Conservation (phyloP, 179 eudicot species). For the Gypsophila paniculata region DNA sequence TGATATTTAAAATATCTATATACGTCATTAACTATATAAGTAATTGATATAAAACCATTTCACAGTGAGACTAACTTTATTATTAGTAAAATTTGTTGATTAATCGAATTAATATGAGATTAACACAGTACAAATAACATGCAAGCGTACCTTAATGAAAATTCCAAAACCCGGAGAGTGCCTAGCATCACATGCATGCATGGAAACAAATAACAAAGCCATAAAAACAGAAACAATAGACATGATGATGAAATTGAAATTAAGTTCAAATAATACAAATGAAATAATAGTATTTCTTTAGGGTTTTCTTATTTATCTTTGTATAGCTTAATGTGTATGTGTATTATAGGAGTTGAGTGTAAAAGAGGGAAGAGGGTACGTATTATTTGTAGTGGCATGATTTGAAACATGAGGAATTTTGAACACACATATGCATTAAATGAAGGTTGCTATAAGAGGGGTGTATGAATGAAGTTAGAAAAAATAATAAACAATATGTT, state of each 20-base stretch:
- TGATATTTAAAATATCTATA: too few relatives aligned
- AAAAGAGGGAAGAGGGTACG: neutral
- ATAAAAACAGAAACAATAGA: constrained; percentile 26
- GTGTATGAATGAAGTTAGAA: neutral
- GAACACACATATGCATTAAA: constrained; percentile 29
- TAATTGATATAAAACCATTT: too few relatives aligned
- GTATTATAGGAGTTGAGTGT: constrained; percentile 3
- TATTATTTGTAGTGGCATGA: constrained; percentile 4
- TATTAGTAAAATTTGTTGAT: too few relatives aligned
- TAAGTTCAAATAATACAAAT: too few relatives aligned
- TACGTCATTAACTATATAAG: too few relatives aligned
- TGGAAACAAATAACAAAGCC: constrained; percentile 28
- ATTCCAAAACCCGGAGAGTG: constrained; percentile 26
- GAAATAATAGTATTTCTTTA: neutral
- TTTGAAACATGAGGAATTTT: constrained; percentile 3
- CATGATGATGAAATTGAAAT: constrained; percentile 23
- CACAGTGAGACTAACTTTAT: too few relatives aligned
- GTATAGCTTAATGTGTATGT: neutral
- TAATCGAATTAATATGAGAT: too few relatives aligned
- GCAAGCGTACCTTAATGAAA: constrained; percentile 33
- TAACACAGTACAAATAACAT: too few relatives aligned
- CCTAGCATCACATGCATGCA: constrained; percentile 55
- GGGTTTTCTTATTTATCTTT: neutral
- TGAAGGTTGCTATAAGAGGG: constrained; percentile 27
- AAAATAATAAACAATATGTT: too few relatives aligned